Conservation (phyloP, 345 rosid species). For the Capsella bursapastoris region DNA sequence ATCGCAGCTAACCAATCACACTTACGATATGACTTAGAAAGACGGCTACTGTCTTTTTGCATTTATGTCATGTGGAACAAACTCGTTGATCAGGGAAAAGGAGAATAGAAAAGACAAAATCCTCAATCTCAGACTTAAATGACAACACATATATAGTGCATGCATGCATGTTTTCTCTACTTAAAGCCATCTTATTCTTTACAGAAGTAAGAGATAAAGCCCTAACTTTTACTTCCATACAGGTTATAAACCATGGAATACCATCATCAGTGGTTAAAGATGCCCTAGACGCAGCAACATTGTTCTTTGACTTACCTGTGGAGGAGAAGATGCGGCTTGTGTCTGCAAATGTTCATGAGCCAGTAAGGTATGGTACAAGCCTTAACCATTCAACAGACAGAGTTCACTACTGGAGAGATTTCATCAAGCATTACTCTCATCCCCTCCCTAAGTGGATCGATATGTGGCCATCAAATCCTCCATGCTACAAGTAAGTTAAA, state of each 20-base stretch:
- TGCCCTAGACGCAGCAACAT: slow-evolving; percentile 54
- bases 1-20: slow-evolving; percentile 30
- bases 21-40: slow-evolving; percentile 26
- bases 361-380: slow-evolving; percentile 69
- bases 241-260: slow-evolving; percentile 64
- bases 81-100: slow-evolving; percentile 12
- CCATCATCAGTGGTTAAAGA: slow-evolving; percentile 44
- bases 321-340: slow-evolving; percentile 57
- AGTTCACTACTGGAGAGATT: slow-evolving; percentile 70
- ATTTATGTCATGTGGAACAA: slow-evolving; percentile 36
- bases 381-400: slow-evolving; percentile 56
- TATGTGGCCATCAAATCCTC: slow-evolving; percentile 69
- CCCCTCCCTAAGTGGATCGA: slow-evolving; percentile 65
- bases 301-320: slow-evolving; percentile 61
- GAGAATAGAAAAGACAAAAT: slow-evolving; percentile 36
- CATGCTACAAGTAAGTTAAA: slow-evolving; percentile 58
- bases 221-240: slow-evolving; percentile 28
- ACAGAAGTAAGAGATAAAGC: slow-evolving; percentile 20
- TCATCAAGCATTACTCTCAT: slow-evolving; percentile 66
- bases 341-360: slow-evolving; percentile 56
- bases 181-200: slow-evolving; percentile 10
- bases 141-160: slow-evolving; percentile 18
- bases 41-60: slow-evolving; percentile 43
- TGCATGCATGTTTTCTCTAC: slow-evolving; percentile 35
- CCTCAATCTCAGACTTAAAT: slow-evolving; percentile 40